Conservation (phyloP, 1,284 basidiomycete species). For the Limonomyces culmigenus region DNA sequence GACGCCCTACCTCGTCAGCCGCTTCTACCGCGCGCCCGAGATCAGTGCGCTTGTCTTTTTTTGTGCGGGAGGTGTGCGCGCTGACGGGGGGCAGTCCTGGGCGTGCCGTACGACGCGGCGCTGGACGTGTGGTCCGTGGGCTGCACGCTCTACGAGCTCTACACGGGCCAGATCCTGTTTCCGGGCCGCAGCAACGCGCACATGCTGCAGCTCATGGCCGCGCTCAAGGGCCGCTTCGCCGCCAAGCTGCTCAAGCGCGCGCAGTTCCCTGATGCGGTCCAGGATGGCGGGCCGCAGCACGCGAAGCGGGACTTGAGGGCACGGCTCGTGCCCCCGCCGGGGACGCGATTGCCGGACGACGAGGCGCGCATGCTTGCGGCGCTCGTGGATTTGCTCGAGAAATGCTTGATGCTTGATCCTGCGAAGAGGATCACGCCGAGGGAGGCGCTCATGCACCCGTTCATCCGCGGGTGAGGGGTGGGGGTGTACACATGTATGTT, state of each 20-base stretch:
- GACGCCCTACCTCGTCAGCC: conserved; percentile 95
- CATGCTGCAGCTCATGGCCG: conserved; percentile 95
- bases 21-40: conserved; percentile 97
- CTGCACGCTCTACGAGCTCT: conserved; percentile 95
- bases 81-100: conserved; percentile 50
- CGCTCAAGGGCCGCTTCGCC: conserved; percentile 88
- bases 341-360: conserved; percentile 71
- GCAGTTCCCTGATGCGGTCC: conserved; percentile 82
- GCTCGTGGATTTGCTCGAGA: conserved; percentile 87
- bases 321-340: conserved; percentile 65
- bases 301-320: conserved; percentile 68
- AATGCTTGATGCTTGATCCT: conserved; percentile 85
- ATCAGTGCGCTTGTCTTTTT: conserved; percentile 68
- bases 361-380: conserved; percentile 71
- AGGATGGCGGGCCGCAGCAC: too few species aligned
- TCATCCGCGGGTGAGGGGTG: conserved; percentile 62
- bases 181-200: conserved; percentile 96
- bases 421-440: conserved; percentile 71
- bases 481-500: conserved; percentile 5
- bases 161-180: conserved; percentile 97
- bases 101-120: conserved; percentile 84
- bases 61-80: conserved; percentile 5
- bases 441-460: conserved; percentile 80
- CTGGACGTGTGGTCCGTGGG: conserved; percentile 97
- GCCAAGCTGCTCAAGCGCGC: conserved; percentile 90